Evolutionary conservation across 2,329 filamentous ascomycete genomes (phyloP), one percentile per base, ranked within the genome.

Genomic region (Taxawa tesnikishii): DNA sequence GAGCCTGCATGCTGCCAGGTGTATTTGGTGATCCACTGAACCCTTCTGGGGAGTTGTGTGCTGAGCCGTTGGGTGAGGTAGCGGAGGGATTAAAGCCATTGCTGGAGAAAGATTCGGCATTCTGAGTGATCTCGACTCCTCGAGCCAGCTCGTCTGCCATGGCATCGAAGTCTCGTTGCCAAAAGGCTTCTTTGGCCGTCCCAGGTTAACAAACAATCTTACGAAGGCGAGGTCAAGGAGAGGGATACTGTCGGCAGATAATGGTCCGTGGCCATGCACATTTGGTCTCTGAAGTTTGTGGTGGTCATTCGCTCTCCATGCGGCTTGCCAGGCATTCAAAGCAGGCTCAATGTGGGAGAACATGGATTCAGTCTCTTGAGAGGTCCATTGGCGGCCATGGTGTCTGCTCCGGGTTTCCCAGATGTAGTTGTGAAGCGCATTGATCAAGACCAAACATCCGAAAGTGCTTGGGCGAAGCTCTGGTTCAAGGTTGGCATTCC

Each of bases 351-450:
- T 92, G 49, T 94, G 85, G 2, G 81, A 74, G 53, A 94, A 87
- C 85, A 96, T 93, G 42, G 85, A 84, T 44, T 96, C 87, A 0
- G 84, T 93, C 56, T 96, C 88, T 42, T 88, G 79, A 19, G 79
- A 75, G 2, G 85, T 93, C 88, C 88, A 94, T 29, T 84, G 68
- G 40, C 84, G 79, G 45, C 82, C 85, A 45, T 87, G 79, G 45
- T 94, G 87, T 32, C 85, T 70, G 56, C 94, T 87, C 15, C 88
- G 72, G 0, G 87, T 94, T 58, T 96, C 88, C 90, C 90, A 96
- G 27, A 96, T 94, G 55, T 94, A 94, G 46, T 94, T 94, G 59
- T 96, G 90, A 15, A 96, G 66, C 3, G 90, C 87, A 50, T 94
- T 88, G 52, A 96, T 94, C 40, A 98, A 62, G 5, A 94, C 71